A percentile compares a stretch with the other conserved stretches of the same genome.
Conservation (phyloP, 2,329 filamentous ascomycete genomes). For the Karstenula rhodostoma region DNA sequence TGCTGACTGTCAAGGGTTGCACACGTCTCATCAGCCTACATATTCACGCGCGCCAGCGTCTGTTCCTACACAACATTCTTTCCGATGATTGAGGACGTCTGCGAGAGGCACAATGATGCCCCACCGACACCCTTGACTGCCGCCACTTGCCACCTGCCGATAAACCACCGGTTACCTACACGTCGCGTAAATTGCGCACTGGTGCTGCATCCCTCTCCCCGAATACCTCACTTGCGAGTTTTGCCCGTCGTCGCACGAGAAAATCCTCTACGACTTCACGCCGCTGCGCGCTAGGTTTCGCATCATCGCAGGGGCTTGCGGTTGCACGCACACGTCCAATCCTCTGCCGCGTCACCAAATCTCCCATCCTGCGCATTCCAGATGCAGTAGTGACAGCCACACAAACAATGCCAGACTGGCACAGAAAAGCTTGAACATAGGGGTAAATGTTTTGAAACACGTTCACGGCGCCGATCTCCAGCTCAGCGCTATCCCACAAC, state of each 20-base stretch:
- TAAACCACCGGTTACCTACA: not conserved
- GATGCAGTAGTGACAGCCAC: not conserved
- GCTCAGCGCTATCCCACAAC: slow-evolving; percentile 13
- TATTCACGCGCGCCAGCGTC: not conserved
- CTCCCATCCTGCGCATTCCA: not conserved
- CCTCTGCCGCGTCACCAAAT: not conserved
- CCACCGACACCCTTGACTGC: not conserved
- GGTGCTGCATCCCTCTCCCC: not conserved
- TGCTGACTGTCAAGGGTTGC: not conserved
- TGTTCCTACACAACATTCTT: not conserved
- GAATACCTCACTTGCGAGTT: not conserved
- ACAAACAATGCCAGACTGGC: not conserved
- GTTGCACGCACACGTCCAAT: not conserved
- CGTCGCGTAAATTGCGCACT: not conserved
- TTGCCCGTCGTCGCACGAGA: not conserved
- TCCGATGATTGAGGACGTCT: not conserved
- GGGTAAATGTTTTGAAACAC: slow-evolving; percentile 33
- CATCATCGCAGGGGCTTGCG: not conserved
- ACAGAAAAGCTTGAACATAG: slow-evolving; percentile 6
- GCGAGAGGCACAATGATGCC: not conserved
- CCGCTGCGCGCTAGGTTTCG: not conserved
- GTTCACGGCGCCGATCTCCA: slow-evolving; percentile 1
- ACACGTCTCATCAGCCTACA: not conserved
- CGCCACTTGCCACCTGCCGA: not conserved
- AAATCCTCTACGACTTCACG: not conserved